Evolutionary conservation across 305 asterid genomes (phyloP), one percentile per base, ranked within the genome.

Genomic region (Fraxinus latifolia): DNA sequence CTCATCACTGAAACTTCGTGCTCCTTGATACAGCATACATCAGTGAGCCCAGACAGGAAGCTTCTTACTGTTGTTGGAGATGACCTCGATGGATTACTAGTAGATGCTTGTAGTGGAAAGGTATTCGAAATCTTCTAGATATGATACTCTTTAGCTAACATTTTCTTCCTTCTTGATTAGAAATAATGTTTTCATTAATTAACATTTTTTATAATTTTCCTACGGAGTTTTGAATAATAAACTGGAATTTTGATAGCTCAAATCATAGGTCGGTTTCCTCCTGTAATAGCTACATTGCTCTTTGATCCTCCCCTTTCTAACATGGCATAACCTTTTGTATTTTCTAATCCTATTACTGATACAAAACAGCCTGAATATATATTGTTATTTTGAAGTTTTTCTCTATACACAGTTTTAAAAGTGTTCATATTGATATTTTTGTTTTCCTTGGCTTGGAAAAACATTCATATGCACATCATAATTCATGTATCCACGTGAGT

Each of bases 1-100:
- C 44, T 27, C 34, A 12, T 34, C 82, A 74, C 80, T 81, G 36
- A 77, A 71, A 72, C 15, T 79, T 78, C 65, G 25, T 47, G 29
- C 34, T 85, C 62, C 21, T 68, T 83, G 72, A 74, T 83, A 88
- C 97, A 93, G 97, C 95, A 93, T 83, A 91, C 97, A 37, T 87
- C 97, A 7, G 82, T 91, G 82, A 92, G 95, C 86, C 95, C 97
- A 12, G 91, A 92, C 47, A 77, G 89, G 81, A 90, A 91, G 85
- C 94, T 93, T 85, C 71, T 93, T 81, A 83, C 92, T 21, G 92
- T 93, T 72, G 92, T 92, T 39, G 97, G 97, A 84, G 97, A 93
- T 87, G 88, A 88, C 83, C 85, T 77, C 23, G 85, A 88, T 76
- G 95, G 94, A 33, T 83, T 93, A 76, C 91, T 93, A 19, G 89